Evolutionary conservation across 2,329 filamentous ascomycete genomes (phyloP).

Genomic region (Raffaelea deltoideospora): DNA sequence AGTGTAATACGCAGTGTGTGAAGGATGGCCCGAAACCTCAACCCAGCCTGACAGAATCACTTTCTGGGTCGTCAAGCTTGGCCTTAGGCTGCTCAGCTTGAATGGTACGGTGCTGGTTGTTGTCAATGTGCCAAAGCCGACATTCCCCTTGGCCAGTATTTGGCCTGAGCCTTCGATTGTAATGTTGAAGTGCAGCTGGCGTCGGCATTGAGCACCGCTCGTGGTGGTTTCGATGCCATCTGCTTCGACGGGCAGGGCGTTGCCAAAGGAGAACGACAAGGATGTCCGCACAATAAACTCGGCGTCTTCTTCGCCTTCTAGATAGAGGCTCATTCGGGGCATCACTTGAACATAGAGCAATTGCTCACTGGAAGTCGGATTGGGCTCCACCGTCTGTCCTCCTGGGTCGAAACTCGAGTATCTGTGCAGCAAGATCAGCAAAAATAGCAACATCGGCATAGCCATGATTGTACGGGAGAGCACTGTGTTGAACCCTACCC

Average conservation of each 20-base stretch:
- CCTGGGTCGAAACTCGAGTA: slow-evolving; percentile 28
- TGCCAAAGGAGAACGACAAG: slow-evolving; percentile 25
- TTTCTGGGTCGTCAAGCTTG: slow-evolving; percentile 21
- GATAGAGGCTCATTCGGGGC: slow-evolving; percentile 30
- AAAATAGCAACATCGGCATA: background rate
- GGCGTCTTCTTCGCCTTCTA: slow-evolving; percentile 23
- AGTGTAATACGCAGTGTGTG: slow-evolving; percentile 17
- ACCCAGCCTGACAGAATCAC: slow-evolving; percentile 22
- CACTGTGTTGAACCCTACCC: slow-evolving; percentile 16
- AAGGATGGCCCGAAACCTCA: slow-evolving; percentile 10
- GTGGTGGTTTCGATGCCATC: slow-evolving; percentile 1
- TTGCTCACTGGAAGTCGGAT: slow-evolving; percentile 14
- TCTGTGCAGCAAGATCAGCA: too few species aligned
- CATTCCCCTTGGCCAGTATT: slow-evolving; percentile 18
- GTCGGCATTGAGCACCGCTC: too few species aligned
- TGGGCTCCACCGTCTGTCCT: slow-evolving; percentile 24
- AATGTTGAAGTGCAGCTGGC: slow-evolving; percentile 20
- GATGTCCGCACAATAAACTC: slow-evolving; percentile 28
- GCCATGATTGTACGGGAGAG: background rate
- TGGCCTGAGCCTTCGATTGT: slow-evolving; percentile 15
- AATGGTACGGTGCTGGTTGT: slow-evolving; percentile 21
- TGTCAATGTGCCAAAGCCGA: slow-evolving; percentile 17
- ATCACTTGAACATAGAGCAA: slow-evolving; percentile 27
- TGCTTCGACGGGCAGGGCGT: slow-evolving; percentile 17
- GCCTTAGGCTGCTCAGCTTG: slow-evolving; percentile 18